Evolutionary conservation across 2,329 filamentous ascomycete genomes (phyloP).

Genomic region (Tolypocladium paradoxum): DNA sequence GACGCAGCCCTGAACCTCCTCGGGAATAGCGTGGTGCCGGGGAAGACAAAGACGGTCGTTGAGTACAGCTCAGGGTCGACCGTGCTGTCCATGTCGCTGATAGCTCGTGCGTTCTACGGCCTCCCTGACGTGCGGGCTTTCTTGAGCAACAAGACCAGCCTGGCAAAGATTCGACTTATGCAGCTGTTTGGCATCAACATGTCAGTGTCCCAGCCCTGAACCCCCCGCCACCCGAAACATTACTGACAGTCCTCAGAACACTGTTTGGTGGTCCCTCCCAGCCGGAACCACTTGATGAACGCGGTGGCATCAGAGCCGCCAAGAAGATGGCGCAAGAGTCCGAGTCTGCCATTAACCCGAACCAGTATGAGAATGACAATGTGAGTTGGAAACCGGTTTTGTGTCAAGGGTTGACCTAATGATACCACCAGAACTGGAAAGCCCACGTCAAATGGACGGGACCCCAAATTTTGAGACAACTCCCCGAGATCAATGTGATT

Average conservation of each 20-base stretch:
- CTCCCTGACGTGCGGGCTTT: conserved; percentile 42
- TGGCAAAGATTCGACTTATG: conserved; percentile 42
- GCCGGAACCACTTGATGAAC: conserved; percentile 40
- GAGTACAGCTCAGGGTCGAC: conserved; percentile 54
- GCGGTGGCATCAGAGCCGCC: conserved; percentile 41
- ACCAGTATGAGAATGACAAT: conserved; percentile 44
- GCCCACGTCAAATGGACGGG: conserved; percentile 49
- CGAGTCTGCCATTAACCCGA: conserved; percentile 36
- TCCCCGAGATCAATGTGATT: conserved; percentile 44
- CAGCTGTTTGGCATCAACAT: conserved; percentile 49
- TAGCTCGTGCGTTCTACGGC: conserved; percentile 38
- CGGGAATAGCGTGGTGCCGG: conserved; percentile 7
- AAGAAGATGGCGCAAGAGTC: conserved; percentile 29
- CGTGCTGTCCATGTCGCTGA: conserved; percentile 47
- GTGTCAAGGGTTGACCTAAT: background rate
- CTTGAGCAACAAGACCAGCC: conserved; percentile 47
- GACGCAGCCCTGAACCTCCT: conserved; percentile 39
- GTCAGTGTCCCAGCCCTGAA: conserved; percentile 14
- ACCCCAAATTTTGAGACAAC: conserved; percentile 43
- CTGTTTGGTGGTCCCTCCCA: conserved; percentile 50
- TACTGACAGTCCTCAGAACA: conserved; percentile 20
- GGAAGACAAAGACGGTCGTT: conserved; percentile 39
- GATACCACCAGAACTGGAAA: conserved; percentile 35
- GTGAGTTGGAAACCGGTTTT: conserved; percentile 5
- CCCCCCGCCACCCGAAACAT: background rate